A percentile compares a stretch with the other conserved stretches of the same genome.
Conservation (phyloP, 2,329 filamentous ascomycete genomes). For the Beauveria sp. region DNA sequence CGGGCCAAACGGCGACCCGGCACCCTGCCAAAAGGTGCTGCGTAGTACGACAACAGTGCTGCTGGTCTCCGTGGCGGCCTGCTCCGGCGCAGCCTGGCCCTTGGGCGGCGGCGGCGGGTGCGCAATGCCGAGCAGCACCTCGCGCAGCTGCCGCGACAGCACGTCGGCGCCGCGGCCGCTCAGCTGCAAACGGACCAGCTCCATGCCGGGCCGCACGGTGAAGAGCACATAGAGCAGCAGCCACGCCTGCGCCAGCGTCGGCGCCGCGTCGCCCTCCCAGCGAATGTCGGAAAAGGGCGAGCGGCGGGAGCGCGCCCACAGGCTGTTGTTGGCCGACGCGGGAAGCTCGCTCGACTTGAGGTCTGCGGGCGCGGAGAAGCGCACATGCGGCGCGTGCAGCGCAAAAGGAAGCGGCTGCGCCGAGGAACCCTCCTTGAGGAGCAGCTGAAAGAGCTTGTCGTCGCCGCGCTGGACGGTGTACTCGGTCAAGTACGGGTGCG, state of each 20-base stretch:
- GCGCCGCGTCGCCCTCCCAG: conserved; percentile 34
- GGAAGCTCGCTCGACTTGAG: conserved; percentile 44
- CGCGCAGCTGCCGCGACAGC: conserved; percentile 33
- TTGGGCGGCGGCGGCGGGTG: conserved; percentile 35
- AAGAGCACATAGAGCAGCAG: conserved; percentile 45
- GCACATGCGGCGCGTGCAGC: conserved; percentile 28
- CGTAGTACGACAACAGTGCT: conserved; percentile 38
- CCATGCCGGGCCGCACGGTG: conserved; percentile 39
- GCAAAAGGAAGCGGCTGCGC: conserved; percentile 22
- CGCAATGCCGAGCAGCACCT: conserved; percentile 41
- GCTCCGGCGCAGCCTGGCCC: conserved; percentile 15
- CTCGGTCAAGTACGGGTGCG: conserved; percentile 41
- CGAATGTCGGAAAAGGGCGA: conserved; percentile 38
- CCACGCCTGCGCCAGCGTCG: conserved; percentile 45
- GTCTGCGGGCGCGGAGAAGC: conserved; percentile 38
- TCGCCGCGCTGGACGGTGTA: conserved; percentile 31
- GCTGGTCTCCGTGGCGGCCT: conserved; percentile 19
- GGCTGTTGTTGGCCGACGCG: conserved; percentile 44
- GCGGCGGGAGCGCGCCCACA: conserved; percentile 49
- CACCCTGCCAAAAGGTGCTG: conserved; percentile 62
- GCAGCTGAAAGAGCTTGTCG: conserved; percentile 28
- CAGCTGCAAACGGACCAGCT: conserved; percentile 41
- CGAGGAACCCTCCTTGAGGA: conserved; percentile 21
- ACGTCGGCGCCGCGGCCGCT: conserved; percentile 28
- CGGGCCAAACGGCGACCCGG: conserved; percentile 58